These are phyloP conservation scores for Naegleria fowleri DNA, from an alignment of 208 protist species.

Conservation along the genomic window DNA sequence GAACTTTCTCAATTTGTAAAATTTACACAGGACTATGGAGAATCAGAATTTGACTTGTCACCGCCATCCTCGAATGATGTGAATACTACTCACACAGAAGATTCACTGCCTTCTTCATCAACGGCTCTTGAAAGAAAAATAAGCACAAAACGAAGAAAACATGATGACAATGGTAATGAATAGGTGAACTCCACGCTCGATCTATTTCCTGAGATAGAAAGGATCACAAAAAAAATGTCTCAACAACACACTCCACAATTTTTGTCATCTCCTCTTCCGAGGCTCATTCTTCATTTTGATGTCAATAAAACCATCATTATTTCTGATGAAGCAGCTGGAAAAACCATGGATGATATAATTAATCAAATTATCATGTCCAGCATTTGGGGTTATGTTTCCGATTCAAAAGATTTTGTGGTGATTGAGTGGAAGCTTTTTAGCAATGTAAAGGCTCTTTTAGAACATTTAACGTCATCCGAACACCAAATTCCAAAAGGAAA, in stretches of 20 bases:
- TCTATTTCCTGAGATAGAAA: no score
- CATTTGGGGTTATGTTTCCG: not conserved
- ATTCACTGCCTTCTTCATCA: no score
- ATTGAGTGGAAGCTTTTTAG: not conserved
- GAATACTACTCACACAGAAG: no score
- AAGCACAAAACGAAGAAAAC: no score
- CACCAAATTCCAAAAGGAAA: not conserved
- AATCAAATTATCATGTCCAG: not conserved
- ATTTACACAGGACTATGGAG: not conserved
- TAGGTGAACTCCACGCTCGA: no score
- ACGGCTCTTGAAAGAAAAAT: no score
- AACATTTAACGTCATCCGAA: not conserved
- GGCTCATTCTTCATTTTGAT: slow-evolving; percentile 12
- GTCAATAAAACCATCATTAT: slow-evolving; percentile 20
- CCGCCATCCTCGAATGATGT: no score
- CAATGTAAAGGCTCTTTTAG: not conserved
- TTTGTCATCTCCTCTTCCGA: no score
- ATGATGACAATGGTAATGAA: no score
- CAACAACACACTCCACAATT: no score
- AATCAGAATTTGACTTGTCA: not conserved
- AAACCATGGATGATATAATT: not conserved
- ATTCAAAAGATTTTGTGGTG: not conserved
- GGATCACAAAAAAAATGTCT: no score
- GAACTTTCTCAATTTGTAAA: not conserved
- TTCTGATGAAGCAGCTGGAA: not conserved